phyloP scores from a whole-genome alignment of 768 basidiomycete genomes.

The Rhizopogon roseolus region DNA sequence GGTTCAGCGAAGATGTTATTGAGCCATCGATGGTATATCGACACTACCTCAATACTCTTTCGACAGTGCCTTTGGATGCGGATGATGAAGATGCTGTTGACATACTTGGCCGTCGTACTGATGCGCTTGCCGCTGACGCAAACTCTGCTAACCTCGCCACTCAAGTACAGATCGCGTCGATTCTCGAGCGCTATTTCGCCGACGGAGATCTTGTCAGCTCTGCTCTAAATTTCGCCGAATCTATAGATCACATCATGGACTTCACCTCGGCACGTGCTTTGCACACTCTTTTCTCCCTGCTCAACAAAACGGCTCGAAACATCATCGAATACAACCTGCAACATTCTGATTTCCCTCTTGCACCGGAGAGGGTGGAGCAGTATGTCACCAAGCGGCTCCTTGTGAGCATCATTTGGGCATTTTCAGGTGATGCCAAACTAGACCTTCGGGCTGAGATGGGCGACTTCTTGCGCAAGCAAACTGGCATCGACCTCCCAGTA shows the following conservation, averaged over 20 bases:
- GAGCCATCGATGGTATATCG: slow-evolving; percentile 88
- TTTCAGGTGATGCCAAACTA: slow-evolving; percentile 93
- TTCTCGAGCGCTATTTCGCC: slow-evolving; percentile 80
- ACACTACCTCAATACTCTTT: slow-evolving; percentile 78
- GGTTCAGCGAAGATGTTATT: slow-evolving; percentile 98
- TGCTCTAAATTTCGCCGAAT: slow-evolving; percentile 74
- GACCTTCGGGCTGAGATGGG: slow-evolving; percentile 88
- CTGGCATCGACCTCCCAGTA: slow-evolving; percentile 85
- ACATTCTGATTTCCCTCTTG: slow-evolving; percentile 91
- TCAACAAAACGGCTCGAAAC: slow-evolving; percentile 94
- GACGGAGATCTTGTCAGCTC: slow-evolving; percentile 76
- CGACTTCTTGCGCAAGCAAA: slow-evolving; percentile 77
- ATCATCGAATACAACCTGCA: slow-evolving; percentile 92
- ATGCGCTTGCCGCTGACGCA: slow-evolving; percentile 39
- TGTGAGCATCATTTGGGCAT: slow-evolving; percentile 95
- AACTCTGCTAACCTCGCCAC: slow-evolving; percentile 62
- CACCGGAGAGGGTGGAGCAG: slow-evolving; percentile 79
- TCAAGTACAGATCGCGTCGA: slow-evolving; percentile 68
- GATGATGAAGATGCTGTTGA: slow-evolving; percentile 82
- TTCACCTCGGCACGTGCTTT: slow-evolving; percentile 90
- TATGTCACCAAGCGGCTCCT: slow-evolving; percentile 89
- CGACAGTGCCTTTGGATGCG: slow-evolving; percentile 72
- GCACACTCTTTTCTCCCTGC: slow-evolving; percentile 92
- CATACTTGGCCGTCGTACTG: slow-evolving; percentile 54
- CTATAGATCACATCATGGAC: slow-evolving; percentile 98